Conservation (phyloP, 169 alveolate species). For the Cardiosporidium cionae region DNA sequence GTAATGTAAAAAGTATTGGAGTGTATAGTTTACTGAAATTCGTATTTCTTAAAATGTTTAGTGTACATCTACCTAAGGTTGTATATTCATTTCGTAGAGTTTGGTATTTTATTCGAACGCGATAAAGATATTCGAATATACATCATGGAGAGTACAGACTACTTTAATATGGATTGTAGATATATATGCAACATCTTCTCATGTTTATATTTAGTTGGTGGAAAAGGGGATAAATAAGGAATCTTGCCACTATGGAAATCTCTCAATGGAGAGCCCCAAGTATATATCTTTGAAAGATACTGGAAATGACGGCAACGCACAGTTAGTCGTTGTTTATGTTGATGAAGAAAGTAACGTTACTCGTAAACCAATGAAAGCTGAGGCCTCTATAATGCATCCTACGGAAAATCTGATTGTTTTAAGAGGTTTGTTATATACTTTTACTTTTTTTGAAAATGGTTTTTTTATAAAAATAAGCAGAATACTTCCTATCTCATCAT, state of each 20-base stretch:
- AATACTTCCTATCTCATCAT: no score
- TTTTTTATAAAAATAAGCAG: no score
- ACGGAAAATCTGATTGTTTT: slow-evolving; percentile 81
- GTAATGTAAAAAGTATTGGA: neutral
- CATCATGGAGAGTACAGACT: no score
- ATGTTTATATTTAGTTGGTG: slow-evolving; percentile 3
- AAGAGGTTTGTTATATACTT: slow-evolving; percentile 61
- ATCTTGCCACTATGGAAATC: neutral
- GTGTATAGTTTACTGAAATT: neutral
- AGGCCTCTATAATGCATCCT: slow-evolving; percentile 90
- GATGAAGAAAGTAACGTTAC: slow-evolving; percentile 37
- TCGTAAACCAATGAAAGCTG: slow-evolving; percentile 92
- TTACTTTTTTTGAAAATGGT: no score
- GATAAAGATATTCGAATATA: neutral
- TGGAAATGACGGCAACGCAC: slow-evolving; percentile 1
- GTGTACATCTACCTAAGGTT: neutral
- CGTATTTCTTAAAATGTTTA: neutral
- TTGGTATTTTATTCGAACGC: neutral
- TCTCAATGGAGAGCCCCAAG: slow-evolving; percentile 13
- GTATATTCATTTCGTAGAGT: neutral
- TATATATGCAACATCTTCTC: neutral
- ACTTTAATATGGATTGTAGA: no score
- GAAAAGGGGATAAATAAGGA: slow-evolving; percentile 10
- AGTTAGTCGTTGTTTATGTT: slow-evolving; percentile 2
- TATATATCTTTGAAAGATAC: slow-evolving; percentile 2